Evolutionary conservation across 1,284 basidiomycete species (phyloP), one percentile per base, ranked within the genome.

Genomic region (Thelephora terrestris): DNA sequence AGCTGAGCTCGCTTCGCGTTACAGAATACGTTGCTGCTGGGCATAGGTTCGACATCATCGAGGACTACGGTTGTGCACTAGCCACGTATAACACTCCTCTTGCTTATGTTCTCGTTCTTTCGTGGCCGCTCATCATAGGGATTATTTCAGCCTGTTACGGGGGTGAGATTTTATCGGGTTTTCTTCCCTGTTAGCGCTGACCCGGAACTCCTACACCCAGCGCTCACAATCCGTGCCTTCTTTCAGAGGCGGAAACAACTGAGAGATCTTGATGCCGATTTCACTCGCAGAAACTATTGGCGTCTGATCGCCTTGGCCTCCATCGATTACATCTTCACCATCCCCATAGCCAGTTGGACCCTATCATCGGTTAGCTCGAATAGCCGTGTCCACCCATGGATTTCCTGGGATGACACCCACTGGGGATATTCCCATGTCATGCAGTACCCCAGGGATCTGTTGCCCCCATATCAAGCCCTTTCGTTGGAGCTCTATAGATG

Each of bases 231-330:
- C n/a, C 57, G 57, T 34, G 58, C 62, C 3, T 67, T 68, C 57
- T 50, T 60, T 40, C 52, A 54, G 20, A 62, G 65, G 29, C 57
- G 63, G 24, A 53, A 56, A 32, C 58, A 64, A 47, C 59, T 64
- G 53, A 59, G 53, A 49, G 57, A 64, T 46, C 55, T 64, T 40
- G 53, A 63, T 53, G 57, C 52, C 46, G 58, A 61, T 45, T 61
- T 70, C 21, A 66, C 70, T 35, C 65, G 70, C 50, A 66, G 69
- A 53, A 71, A 71, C 21, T 81, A 77, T 60, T 59, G 78, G 50
- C 76, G 79, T 4, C 69, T 80, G 20, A 71, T 79, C 62, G 67
- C 66, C 0, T 63, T 81, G 35, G 71, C 78, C 0, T 55, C 59
- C 18, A 61, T 69, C 40, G 74, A 76, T 40, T 60, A 73, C 43